A percentile compares a stretch with the other conserved stretches of the same genome.
Conservation (phyloP, 805 yeast genomes). For the Suhomyces kilbournensis region DNA sequence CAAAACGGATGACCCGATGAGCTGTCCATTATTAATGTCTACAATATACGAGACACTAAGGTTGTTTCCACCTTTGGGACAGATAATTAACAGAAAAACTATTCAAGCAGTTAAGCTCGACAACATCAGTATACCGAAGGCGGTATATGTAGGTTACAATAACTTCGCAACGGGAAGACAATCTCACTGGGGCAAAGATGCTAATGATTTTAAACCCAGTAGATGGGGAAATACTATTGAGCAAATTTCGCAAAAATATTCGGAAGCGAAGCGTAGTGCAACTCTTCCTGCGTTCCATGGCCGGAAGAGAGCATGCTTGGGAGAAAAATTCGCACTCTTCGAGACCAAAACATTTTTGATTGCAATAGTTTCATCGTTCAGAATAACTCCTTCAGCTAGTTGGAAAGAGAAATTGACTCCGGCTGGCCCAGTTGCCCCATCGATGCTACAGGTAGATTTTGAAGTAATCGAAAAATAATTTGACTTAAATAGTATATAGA, state of each 20-base stretch:
- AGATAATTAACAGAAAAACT: slow-evolving; percentile 51
- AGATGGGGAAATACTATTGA: slow-evolving; percentile 49
- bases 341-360: slow-evolving; percentile 42
- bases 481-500: not conserved
- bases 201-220: slow-evolving; percentile 44
- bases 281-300: slow-evolving; percentile 57
- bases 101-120: slow-evolving; percentile 39
- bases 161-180: slow-evolving; percentile 52
- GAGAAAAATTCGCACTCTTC: slow-evolving; percentile 53
- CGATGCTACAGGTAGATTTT: slow-evolving; percentile 25
- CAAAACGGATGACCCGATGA: not conserved
- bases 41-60: slow-evolving; percentile 48
- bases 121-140: slow-evolving; percentile 45
- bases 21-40: slow-evolving; percentile 26
- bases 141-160: slow-evolving; percentile 54
- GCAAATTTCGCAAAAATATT: slow-evolving; percentile 39
- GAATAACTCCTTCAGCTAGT: slow-evolving; percentile 33
- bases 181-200: slow-evolving; percentile 42
- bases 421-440: slow-evolving; percentile 58
- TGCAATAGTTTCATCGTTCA: slow-evolving; percentile 34
- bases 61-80: slow-evolving; percentile 55
- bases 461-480: not conserved
- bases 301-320: slow-evolving; percentile 57
- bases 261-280: slow-evolving; percentile 42
- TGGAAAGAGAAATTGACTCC: slow-evolving; percentile 54